Base-by-base conservation (phyloP, 192 early-diverging fungal species). In the Backusella tuberculispora region DNA sequence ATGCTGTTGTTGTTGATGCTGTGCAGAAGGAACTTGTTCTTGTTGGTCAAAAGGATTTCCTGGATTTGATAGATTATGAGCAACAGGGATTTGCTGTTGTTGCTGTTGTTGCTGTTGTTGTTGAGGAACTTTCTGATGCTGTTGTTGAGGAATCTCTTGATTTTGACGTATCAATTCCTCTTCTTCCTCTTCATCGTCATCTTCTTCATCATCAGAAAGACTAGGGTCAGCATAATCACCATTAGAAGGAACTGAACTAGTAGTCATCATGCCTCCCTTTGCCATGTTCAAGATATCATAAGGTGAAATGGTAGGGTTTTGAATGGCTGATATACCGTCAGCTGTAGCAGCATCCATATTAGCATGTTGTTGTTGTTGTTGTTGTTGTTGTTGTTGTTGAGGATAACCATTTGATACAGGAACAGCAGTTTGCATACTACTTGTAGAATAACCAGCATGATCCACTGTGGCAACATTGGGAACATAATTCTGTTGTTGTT, bases 211-310 rank as follows among this genome's bases (percentile, higher is more conserved):
- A 0, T 60, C 53, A 24, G 9, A 60, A 24, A 60, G 53, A 60
- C 8, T 19, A 13, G 53, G 53, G 21, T 60, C 53, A 0, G 53
- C 53, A 60, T 24, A 60, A 12, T 19, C 53, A 24, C 21, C 53
- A 13, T 3, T 13, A 12, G 53, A 3, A 13, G 53, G 53, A 13
- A 60, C 10, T 19, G 53, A 12, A 5, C 21, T 12, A 13, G 3
- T 24, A 26, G 21, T 24, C 21, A 60, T 19, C 21, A 60, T 26
- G 26, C 53, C 53, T 4, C 1, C 10, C 2, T 12, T 60, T 6
- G 53, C 53, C 53, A 60, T 60, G 21, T 26, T 60, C 3, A 60
- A 24, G 53, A 60, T 60, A 60, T 60, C 53, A 60, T 60, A 60
- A 12, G 53, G 53, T 13, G 53, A 60, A 12, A 60, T 60, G 21